Evolutionary conservation across 768 basidiomycete genomes (phyloP), one percentile per base, ranked within the genome.

Genomic region (Cantharellus cinnabarinus): DNA sequence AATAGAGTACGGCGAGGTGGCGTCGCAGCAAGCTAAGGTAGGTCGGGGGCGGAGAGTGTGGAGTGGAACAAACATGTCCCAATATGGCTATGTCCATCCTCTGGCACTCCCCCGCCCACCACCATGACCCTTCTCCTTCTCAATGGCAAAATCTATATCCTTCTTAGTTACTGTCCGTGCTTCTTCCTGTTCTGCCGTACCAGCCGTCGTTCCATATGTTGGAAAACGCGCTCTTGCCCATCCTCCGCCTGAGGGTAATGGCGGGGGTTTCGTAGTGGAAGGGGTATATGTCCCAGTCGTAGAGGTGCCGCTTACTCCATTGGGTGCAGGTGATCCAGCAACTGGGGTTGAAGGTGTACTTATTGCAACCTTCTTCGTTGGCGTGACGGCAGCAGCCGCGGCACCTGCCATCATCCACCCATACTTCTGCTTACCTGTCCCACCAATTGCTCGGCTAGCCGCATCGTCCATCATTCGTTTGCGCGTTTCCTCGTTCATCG

Each of bases 381-480:
- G 38, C 37, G 1, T 37, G 42, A 54, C 61, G 39, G 69, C 70
- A 41, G 69, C 61, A 10, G 14, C 52, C 59, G 39, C 58, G 38
- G 74, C 78, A 2, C 79, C 77, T 3, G 83, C 77, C 14, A 73
- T 88, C 86, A 91, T 88, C 89, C 89, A 93, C 14, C 85, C 76
- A 65, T 90, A 93, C 69, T 82, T 83, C 29, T 83, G 81, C 57
- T 69, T 69, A 1, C 81, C 79, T 29, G 88, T 67, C 15, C 66
- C 63, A 0, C 89, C 89, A n/a, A 88, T 86, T 3, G 87, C 87
- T 67, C 88, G 87, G 63, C 81, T 83, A 34, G 89, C 89, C 3
- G 86, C 85, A 34, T 84, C 84, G 68, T 94, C 89, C 41, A 83
- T 85, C 81, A 91, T 81, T 68, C 88, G 89, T 75, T 93, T 93